Base-by-base conservation (phyloP, 441 rosid genomes). In the Euphorbia corollata region DNA sequence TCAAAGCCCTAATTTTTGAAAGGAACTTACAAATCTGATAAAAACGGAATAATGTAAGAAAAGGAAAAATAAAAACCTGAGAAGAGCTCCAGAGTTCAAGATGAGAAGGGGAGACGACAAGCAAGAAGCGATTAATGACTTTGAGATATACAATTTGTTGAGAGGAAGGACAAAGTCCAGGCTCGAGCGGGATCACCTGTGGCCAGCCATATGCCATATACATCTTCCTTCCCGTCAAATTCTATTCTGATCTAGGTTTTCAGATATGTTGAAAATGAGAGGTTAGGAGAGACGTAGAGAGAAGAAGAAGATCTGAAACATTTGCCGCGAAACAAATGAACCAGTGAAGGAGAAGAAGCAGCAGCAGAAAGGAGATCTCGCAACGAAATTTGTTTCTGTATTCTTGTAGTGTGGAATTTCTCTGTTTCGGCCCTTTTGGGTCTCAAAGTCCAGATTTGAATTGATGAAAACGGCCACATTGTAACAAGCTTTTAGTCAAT, bases 131-230 rank as follows among this genome's bases (percentile, higher is more conserved):
- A 34, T 87, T 84, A 57, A 77, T 75, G 81, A 88, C 75, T 73
- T 85, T 94, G 68, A 94, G 82, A 74, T 80, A 94, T 34, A 94
- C 77, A 75, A 88, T 76, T 65, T 76, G 78, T 72, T 89, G 96
- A 58, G 98, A 87, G 60, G 96, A 82, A 8, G 90, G 87, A 70
- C 86, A 86, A 0, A 68, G 70, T 39, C 89, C 90, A 39, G 79
- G 75, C 47, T 87, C 88, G 45, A 94, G 76, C 23, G 94, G 94
- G 66, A 94, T 89, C 81, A 94, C 96, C 83, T 94, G 99, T 60
- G 98, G 99, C 95, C 93, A 94, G 71, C 99, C 99, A 56, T 91
- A 94, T 23, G 96, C 89, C 98, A 88, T 89, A 76, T 91, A 94
- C 97, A 91, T 85, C 67, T 76, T 59, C 70, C 38, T 51, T 20